Base-by-base conservation (phyloP, 257 asterid genomes). In the Solanum peruvianum region DNA sequence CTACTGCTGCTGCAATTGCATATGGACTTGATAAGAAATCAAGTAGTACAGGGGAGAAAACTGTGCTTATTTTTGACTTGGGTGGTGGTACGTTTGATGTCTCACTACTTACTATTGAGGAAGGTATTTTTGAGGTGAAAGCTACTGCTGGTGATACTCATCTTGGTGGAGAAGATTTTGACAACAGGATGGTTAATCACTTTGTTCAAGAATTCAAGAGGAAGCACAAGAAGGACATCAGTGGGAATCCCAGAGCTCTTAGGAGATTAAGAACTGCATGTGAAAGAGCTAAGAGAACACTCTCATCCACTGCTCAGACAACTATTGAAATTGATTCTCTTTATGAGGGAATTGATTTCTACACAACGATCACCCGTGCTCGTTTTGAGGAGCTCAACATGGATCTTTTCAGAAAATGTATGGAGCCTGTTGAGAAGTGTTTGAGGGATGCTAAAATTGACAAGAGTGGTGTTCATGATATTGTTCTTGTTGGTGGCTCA, bases 31-130 rank as follows among this genome's bases (percentile, higher is more conserved):
- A 91, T 37, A 91, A 91, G 91, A 89, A 89, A 33, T 80, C 92
- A 0, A 14, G 77, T 9, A 90, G 89, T 31, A 1, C 84, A 0
- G 93, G 93, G 10, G 93, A 91, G 83, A 91, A 88, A 78, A 89
- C 87, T 44, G 90, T 91, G 60, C 86, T 91, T 6, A 88, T 91
- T 20, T 91, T 89, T 27, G 90, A 91, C 86, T 91, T 91, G 15
- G 93, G 93, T 27, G 93, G 92, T 31, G 93, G 93, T 29, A 91
- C 93, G 2, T 91, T 90, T 70, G 92, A 90, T 77, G 92, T 90
- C 2, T 90, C 92, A 0, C 84, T 90, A 6, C 89, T 90, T 35
- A 90, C 92, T 0, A 90, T 90, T 58, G 92, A 90, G 42, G 92
- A 90, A 56, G 92, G 92, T 12, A 88, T 90, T 7, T 90, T 90